Evolutionary conservation across 2,329 filamentous ascomycete species (phyloP).

Genomic region (Rutstroemia sp.): DNA sequence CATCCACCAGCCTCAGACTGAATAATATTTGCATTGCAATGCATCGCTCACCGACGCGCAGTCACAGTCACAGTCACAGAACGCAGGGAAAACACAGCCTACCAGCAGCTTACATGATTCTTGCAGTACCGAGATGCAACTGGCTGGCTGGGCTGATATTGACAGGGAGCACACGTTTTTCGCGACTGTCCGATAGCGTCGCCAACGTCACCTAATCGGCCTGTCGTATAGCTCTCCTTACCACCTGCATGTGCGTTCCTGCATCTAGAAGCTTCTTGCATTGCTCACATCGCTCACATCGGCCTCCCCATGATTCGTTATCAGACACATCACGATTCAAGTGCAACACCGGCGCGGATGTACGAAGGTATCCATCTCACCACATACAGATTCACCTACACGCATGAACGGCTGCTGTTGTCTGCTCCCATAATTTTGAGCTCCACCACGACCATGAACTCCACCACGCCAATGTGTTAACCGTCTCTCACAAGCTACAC

Average conservation of each 20-base stretch:
- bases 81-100: neutral
- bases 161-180: conserved; percentile 6
- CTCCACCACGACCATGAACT: neutral
- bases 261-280: neutral
- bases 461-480: neutral
- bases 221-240: neutral
- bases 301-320: neutral
- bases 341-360: neutral
- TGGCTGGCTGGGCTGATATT: neutral
- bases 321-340: no score
- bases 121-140: neutral
- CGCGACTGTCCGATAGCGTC: neutral
- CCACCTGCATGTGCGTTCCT: neutral
- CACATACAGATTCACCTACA: no score
- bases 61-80: neutral
- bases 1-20: neutral
- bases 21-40: neutral
- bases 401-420: no score
- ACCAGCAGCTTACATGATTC: neutral
- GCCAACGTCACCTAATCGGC: neutral
- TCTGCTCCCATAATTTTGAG: no score
- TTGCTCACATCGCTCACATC: neutral
- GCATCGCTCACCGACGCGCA: conserved; percentile 2
- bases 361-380: neutral
- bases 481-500: neutral